Percentiles rank a stretch among this genome's conserved stretches.
These are phyloP conservation scores for Cordyceps cicadae DNA, from an alignment of 2,329 filamentous ascomycete species.

Conservation along the genomic window DNA sequence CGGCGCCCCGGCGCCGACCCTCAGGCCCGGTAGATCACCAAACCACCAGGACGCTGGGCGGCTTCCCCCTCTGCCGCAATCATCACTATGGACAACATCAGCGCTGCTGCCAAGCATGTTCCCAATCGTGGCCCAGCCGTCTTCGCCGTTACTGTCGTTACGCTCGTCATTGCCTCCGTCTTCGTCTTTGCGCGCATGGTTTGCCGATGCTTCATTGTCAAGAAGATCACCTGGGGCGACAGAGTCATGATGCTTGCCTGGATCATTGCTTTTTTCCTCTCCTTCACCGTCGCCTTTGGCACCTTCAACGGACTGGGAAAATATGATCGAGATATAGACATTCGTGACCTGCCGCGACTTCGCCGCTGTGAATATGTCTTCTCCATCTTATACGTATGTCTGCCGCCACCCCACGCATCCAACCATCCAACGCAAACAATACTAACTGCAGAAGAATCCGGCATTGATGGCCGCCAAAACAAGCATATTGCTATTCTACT, in stretches of 20 bases:
- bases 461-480: constrained; percentile 87
- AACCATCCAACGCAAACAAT: not conserved
- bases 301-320: constrained; percentile 59
- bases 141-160: constrained; percentile 61
- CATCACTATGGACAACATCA: constrained; percentile 1
- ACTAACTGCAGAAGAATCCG: constrained; percentile 56
- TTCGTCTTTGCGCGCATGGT: constrained; percentile 70
- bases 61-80: not conserved
- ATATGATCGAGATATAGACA: constrained; percentile 52
- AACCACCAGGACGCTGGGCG: not conserved
- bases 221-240: constrained; percentile 66
- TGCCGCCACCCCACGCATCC: too few relatives aligned
- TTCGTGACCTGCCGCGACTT: constrained; percentile 40
- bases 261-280: constrained; percentile 60
- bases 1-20: not conserved
- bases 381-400: constrained; percentile 52
- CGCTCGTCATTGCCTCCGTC: constrained; percentile 59
- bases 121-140: constrained; percentile 52
- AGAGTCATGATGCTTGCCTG: constrained; percentile 74
- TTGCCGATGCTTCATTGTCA: constrained; percentile 65
- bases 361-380: constrained; percentile 56
- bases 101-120: constrained; percentile 20
- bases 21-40: not conserved
- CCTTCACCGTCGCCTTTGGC: constrained; percentile 57
- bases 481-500: constrained; percentile 85